Evolutionary conservation across 2,329 filamentous ascomycete species (phyloP), one percentile per base, ranked within the genome.

Genomic region (Eurotiales sp.): DNA sequence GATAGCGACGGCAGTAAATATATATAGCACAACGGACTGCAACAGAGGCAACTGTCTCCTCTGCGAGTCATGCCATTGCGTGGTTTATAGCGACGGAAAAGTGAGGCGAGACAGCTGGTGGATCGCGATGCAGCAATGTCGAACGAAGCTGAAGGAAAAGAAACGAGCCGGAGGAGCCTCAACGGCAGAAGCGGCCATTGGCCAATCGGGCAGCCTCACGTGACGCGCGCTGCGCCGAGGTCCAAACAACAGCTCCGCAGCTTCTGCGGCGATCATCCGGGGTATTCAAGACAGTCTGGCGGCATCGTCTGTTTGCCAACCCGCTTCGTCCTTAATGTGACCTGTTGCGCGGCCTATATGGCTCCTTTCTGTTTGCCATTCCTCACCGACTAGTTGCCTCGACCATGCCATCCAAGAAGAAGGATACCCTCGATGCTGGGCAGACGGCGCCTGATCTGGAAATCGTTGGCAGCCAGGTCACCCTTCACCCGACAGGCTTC

Each of bases 381-480:
- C n/a, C 40, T 43, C 39, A 36, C 47, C 47, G 47, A 50, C 47
- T 50, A 34, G 27, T 43, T 41, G 25, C 22, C 48, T 23, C 30
- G 14, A 50, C 44, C 36, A 54, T 54, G 52, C 32, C 52, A n/a
- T 32, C 57, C n/a, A n/a, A n/a, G 64, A 42, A 62, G 63, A 53
- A 63, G n/a, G 42, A 69, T 40, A 47, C 59, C 14, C 42, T 63
- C n/a, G 56, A 61, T 41, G 59, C 62, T 27, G 61, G 65, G 45
- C 61, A 65, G 22, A 82, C 82, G 43, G 84, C 86, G 46, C 86
- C 86, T n/a, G 86, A 90, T 67, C 76, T 91, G 48, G 84, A 89
- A 67, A 89, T 91, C 58, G 75, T 89, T 8, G 86, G 86, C 57
- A 82, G 88, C 63, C 76, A 85, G 61, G 82, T 90, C 59, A 89